Base-by-base conservation (phyloP, 1,284 basidiomycete species). In the Crucibulum cyathiforme region DNA sequence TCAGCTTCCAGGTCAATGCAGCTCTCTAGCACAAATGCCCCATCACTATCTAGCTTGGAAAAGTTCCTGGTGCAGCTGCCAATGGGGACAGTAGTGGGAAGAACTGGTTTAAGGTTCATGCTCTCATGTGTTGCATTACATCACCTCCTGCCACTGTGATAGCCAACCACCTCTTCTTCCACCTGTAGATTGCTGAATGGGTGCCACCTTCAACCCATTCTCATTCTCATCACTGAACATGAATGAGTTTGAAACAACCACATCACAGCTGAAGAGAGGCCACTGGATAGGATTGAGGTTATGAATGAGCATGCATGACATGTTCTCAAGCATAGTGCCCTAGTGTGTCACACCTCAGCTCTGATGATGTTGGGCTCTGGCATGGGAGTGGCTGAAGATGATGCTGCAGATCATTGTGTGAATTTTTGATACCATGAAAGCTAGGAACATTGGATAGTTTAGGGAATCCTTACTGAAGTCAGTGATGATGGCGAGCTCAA, bases 401-500 rank as follows among this genome's bases (percentile, higher is more conserved):
- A 81, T 1, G 78, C 73, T 8, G 78, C 76, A 34, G 77, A 78
- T 58, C 74, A 77, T 46, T 74, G 74, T 2, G 79, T 80, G 34
- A 81, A 79, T 67, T 84, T 85, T 58, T 58, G 86, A 87, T 0
- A 85, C 83, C 65, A 85, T 82, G 0, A 84, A 80, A 0, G 89
- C 77, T 0, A 83, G 79, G 61, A 90, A 90, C 0, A 82, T 83
- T 0, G 87, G 87, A 59, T 88, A 90, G 0, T 82, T 81, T 10
- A 64, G 66, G 0, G 74, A 63, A n/a, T 81, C 41, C 10, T 17
- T 80, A 19, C 77, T 76, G 67, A 90, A 93, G 56, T 93, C 90
- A 31, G 80, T 78, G 38, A 82, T 80, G 1, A 94, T 85, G 72
- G 83, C 83, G 0, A 67, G 69, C 67, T 92, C 86, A 69, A 94